Base-by-base conservation (phyloP, 75 land plant species). In the Pinus taeda region DNA sequence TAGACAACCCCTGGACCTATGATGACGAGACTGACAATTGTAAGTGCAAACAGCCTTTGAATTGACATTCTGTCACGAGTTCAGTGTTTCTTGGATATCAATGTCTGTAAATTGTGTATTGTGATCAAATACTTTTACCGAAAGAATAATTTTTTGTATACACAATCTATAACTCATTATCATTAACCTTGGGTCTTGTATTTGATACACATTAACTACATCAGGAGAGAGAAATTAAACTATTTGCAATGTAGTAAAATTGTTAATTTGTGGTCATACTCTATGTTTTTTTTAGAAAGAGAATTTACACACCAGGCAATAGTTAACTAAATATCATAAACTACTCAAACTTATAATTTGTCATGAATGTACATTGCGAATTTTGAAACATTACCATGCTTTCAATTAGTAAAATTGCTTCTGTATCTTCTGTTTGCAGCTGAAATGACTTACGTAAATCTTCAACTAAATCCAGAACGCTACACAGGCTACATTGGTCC, bases 401-500 rank as follows among this genome's bases (percentile, higher is more conserved):
- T 55, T 17, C 4, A 65, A 17, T 69, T 69, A 13, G 33, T 58
- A 33, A 60, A 55, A 24, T 4, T 21, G 56, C 45, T 15, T 56
- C 18, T 24, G 55, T 57, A 3, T 67, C 64, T 80, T 9, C 18
- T 49, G 79, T 39, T 77, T 84, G 81, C 91, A 91, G 93, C 75
- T 71, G 99, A 96, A 59, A 85, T 94, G 91, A 96, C 97, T 6
- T 96, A 94, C 75, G 97, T 96, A 12, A 96, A 96, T 79, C 90
- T 96, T 60, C 90, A 84, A 71, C 80, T 94, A 78, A 94, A 96
- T 73, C 93, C 95, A 17, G 97, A 96, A 81, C 90, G 93, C 9
- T 96, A 90, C 75, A 96, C 99, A 39, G 99, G 99, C 18, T 96
- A 96, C 74, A 82, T 79, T 53, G 99, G 99, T 59, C 90, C 90